Percentiles rank a stretch among this genome's conserved stretches.
Evolutionary conservation across 352 stramenopile species (phyloP).

Genomic region (Globisporangium polare): DNA sequence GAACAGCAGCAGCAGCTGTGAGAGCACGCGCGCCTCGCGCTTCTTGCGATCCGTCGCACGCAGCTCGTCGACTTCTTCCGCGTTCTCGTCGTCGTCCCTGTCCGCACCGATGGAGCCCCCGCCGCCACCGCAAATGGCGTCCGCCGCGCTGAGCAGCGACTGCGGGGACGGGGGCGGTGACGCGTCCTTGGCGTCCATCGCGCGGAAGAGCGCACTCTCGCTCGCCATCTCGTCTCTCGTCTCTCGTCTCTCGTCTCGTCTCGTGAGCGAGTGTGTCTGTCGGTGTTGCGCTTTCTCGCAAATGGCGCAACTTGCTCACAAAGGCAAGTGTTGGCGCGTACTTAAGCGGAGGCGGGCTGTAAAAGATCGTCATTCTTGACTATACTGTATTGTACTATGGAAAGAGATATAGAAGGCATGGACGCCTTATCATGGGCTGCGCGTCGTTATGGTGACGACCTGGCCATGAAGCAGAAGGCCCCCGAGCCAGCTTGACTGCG

Average conservation of each 20-base stretch:
- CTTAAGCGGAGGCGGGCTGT: neutral
- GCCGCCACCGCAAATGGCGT: neutral
- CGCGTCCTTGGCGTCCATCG: constrained; percentile 7
- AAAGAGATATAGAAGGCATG: neutral
- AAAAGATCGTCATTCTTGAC: neutral
- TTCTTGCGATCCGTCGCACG: constrained; percentile 11
- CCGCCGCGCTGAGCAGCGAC: neutral
- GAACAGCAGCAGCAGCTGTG: constrained; percentile 43
- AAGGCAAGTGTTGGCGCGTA: neutral
- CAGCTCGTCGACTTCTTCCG: constrained; percentile 3
- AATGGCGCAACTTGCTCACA: too few species aligned
- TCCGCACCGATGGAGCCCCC: neutral
- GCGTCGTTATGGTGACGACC: too few species aligned
- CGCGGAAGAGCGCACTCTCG: constrained; percentile 6
- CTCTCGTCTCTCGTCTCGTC: too few species aligned
- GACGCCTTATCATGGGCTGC: neutral
- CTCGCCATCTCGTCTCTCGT: constrained; percentile 1
- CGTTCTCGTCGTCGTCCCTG: neutral
- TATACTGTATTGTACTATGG: neutral
- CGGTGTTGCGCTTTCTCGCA: constrained; percentile 1
- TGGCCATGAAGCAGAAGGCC: too few species aligned
- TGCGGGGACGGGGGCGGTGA: neutral
- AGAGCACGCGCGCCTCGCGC: constrained; percentile 35
- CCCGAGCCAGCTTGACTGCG: too few species aligned
- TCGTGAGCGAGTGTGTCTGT: too few species aligned